These are phyloP conservation scores for Penstemon barbatus DNA, from an alignment of 257 asterid genomes.

Conservation along the genomic window DNA sequence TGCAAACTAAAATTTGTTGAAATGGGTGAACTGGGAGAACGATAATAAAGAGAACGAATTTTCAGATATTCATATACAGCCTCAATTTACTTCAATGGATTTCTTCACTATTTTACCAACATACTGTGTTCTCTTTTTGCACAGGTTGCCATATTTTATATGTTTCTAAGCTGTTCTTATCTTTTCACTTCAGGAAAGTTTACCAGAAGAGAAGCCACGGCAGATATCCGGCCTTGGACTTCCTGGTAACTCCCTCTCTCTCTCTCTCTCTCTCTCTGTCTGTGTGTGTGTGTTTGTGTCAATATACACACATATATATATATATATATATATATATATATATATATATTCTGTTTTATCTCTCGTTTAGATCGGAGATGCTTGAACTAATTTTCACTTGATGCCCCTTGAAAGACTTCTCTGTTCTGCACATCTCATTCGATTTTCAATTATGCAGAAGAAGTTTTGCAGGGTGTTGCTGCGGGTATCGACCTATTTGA, in stretches of 20 bases:
- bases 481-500: slow-evolving; percentile 92
- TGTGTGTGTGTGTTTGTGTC: too few species aligned
- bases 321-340: too few species aligned
- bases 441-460: slow-evolving; percentile 59
- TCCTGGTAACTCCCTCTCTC: slow-evolving; percentile 59
- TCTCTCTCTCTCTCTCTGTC: not conserved
- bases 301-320: too few species aligned
- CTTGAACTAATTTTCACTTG: slow-evolving; percentile 10
- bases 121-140: slow-evolving; percentile 1
- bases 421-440: slow-evolving; percentile 16
- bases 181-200: slow-evolving; percentile 56
- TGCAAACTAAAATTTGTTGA: slow-evolving; percentile 1
- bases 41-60: not conserved
- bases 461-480: slow-evolving; percentile 93
- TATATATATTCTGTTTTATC: not conserved
- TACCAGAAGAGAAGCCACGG: slow-evolving; percentile 86
- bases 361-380: slow-evolving; percentile 15
- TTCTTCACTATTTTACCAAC: not conserved
- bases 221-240: slow-evolving; percentile 90
- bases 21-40: not conserved
- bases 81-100: slow-evolving; percentile 5
- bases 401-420: slow-evolving; percentile 6
- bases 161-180: slow-evolving; percentile 23
- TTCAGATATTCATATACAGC: slow-evolving; percentile 21
- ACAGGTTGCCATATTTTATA: slow-evolving; percentile 17